Percentiles rank a stretch among this genome's conserved stretches.
Evolutionary conservation across 148 eudicot genomes (phyloP).

Genomic region (Vaccinium darrowii): DNA sequence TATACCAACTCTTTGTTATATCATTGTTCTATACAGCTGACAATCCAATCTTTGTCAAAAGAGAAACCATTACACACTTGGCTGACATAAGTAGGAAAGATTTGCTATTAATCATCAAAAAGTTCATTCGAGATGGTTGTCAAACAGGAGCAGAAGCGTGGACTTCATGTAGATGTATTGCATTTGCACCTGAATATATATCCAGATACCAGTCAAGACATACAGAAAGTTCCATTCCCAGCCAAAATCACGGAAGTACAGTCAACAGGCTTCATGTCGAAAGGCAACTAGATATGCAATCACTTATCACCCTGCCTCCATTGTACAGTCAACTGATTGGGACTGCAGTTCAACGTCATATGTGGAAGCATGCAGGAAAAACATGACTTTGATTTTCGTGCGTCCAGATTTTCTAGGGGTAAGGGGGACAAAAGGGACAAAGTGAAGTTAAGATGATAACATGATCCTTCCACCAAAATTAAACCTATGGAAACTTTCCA

Average conservation of each 20-base stretch:
- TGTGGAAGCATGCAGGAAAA: neutral
- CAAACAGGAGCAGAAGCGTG: constrained; percentile 7
- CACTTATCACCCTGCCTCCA: neutral
- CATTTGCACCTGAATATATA: neutral
- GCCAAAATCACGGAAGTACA: neutral
- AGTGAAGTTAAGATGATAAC: neutral
- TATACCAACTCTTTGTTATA: neutral
- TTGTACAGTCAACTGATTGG: neutral
- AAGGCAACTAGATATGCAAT: neutral
- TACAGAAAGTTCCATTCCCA: neutral
- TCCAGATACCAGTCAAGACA: neutral
- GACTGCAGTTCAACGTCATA: neutral
- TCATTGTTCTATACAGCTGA: neutral
- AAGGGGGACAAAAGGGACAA: neutral
- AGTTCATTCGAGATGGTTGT: neutral
- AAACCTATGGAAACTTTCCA: neutral
- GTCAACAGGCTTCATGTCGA: constrained; percentile 2
- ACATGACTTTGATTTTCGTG: neutral
- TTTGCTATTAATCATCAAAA: neutral
- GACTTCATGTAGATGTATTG: neutral
- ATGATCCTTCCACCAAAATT: neutral
- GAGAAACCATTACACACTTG: neutral
- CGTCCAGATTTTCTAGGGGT: neutral
- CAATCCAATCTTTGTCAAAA: neutral
- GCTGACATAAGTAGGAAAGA: neutral